These are phyloP conservation scores for Tilletia indica DNA, from an alignment of 1,284 basidiomycete species.

Conservation along the genomic window DNA sequence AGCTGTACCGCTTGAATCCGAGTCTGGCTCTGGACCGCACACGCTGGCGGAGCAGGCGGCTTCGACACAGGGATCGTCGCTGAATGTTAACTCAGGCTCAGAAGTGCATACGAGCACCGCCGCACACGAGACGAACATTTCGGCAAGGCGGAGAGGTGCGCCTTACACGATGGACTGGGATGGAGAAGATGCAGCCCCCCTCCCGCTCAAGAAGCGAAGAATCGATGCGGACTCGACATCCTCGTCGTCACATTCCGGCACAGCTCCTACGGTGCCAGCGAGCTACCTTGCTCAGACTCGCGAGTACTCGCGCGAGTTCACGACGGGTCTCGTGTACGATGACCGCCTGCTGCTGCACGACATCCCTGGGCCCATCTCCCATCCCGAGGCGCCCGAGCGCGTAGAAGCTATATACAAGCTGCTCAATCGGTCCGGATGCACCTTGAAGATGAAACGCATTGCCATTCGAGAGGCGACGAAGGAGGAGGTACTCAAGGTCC, in stretches of 20 bases:
- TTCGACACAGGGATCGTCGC: too few species aligned
- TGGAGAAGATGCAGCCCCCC: background rate
- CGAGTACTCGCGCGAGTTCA: background rate
- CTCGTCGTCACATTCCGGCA: background rate
- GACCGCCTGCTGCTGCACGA: constrained; percentile 80
- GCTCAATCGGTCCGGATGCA: constrained; percentile 66
- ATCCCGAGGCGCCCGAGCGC: constrained; percentile 85
- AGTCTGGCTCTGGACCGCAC: too few species aligned
- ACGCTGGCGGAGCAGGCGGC: too few species aligned
- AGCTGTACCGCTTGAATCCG: too few species aligned
- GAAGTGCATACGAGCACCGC: too few species aligned
- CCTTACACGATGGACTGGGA: background rate
- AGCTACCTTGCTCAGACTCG: constrained; percentile 2
- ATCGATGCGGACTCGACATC: background rate
- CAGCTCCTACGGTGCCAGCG: background rate
- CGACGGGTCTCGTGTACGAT: constrained; percentile 81
- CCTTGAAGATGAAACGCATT: constrained; percentile 73
- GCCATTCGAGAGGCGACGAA: constrained; percentile 71
- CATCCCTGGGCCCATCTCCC: constrained; percentile 61
- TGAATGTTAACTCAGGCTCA: too few species aligned
- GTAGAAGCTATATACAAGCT: constrained; percentile 73
- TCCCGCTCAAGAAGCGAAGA: background rate
- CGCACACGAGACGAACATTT: too few species aligned
- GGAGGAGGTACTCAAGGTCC: constrained; percentile 81
- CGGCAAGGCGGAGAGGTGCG: background rate